Evolutionary conservation across 345 rosid species (phyloP).

Genomic region (Syzygium aromaticum): DNA sequence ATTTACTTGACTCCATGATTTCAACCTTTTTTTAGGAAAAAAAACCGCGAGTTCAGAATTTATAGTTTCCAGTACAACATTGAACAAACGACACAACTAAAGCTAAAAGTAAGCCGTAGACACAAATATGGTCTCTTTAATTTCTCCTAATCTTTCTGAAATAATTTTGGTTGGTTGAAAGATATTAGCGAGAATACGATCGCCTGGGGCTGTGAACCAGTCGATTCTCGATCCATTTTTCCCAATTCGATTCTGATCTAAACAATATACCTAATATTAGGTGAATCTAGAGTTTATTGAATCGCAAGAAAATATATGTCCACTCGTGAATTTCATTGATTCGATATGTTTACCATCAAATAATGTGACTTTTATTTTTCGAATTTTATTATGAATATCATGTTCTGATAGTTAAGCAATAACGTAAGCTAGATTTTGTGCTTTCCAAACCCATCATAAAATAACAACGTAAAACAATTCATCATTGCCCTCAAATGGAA

Average conservation of each 20-base stretch:
- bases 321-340: not conserved
- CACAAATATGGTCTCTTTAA: no score
- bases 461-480: not conserved
- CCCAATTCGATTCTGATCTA: no score
- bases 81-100: not conserved
- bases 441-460: not conserved
- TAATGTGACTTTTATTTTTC: no score
- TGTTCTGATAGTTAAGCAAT: not conserved
- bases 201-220: not conserved
- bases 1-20: not conserved
- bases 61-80: not conserved
- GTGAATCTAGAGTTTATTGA: no score
- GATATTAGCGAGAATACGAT: not conserved
- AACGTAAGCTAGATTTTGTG: not conserved
- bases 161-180: not conserved
- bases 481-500: not conserved
- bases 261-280: not conserved
- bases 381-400: not conserved
- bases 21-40: fast-evolving
- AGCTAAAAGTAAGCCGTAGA: no score
- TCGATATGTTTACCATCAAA: no score
- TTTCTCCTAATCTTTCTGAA: not conserved
- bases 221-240: not conserved
- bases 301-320: not conserved
- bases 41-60: not conserved